Conservation (phyloP, 176 grass and related monocot genomes). For the Avena insularis region DNA sequence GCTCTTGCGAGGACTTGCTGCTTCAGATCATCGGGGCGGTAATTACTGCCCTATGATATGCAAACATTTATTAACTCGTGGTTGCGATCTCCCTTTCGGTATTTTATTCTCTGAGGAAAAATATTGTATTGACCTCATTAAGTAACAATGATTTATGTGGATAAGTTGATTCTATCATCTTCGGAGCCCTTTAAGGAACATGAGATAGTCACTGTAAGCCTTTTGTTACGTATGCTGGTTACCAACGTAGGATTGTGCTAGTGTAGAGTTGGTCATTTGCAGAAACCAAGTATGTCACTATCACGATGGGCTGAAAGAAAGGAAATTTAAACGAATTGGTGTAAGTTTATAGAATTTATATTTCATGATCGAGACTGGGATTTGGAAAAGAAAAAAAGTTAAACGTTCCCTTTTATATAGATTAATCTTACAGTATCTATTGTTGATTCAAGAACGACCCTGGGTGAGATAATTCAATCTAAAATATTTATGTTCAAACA, state of each 20-base stretch:
- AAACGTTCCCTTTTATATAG: background rate
- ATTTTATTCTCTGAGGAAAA: background rate
- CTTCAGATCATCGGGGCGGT: constrained; percentile 19
- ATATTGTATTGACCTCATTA: background rate
- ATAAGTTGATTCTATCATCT: background rate
- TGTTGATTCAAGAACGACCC: background rate
- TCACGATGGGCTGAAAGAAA: background rate
- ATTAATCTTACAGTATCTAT: background rate
- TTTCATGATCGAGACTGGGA: background rate
- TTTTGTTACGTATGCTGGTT: background rate
- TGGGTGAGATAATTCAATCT: background rate
- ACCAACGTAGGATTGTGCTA: no score
- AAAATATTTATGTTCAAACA: background rate
- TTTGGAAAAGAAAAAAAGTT: background rate
- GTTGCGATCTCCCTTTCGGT: background rate
- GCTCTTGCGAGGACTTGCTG: constrained; percentile 45
- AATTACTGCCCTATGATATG: background rate
- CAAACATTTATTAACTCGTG: background rate
- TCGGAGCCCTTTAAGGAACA: background rate
- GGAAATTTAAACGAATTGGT: background rate
- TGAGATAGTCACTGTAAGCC: background rate
- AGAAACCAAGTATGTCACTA: background rate
- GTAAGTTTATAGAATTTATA: background rate
- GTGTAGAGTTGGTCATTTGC: background rate
- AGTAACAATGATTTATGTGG: background rate